Evolutionary conservation across 83 land plant species (phyloP), one percentile per base, ranked within the genome.

Genomic region (Isoetes engelmannii): DNA sequence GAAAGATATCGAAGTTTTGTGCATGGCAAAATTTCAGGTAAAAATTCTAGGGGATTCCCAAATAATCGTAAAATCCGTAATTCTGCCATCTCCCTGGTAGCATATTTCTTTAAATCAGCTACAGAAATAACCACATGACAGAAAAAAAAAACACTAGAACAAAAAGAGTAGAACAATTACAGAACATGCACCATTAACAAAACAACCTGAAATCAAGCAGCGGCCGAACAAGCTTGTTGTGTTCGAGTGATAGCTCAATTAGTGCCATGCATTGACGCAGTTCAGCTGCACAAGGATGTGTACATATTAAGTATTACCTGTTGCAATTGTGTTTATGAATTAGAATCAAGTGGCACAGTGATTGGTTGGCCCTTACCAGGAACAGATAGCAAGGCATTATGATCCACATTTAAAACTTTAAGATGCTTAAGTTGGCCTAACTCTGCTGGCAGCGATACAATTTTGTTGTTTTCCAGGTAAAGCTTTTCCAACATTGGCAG

Each of bases 31-130:
- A 95, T 95, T 65, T 95, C 99, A 48, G 99, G 99, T 63, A 95
- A 81, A 72, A 86, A 95, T 68, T 95, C 99, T 68, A 95, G 82
- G 46, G 99, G 99, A 79, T 95, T 91, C 50, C 92, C 97, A 85
- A 88, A 95, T 8, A 95, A 81, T 42, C 90, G 84, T 53, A 95
- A 71, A 69, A 89, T 76, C 19, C 82, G 82, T 48, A 95, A 71
- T 74, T 89, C 85, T 50, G 94, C 71, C 97, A 91, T 95, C 66
- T 90, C 97, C 87, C 99, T 95, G 94, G 46, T 72, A 81, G 43
- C 53, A 37, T 67, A 21, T 9, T 41, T 68, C 74, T 65, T 72
- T 69, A 67, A 77, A 28, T 28, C 37, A 28, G 37, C 37, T 28
- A 28, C 37, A 28, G 37, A 28, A 28, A 28, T 28, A 28, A 28